These are phyloP conservation scores for Pythium volutum DNA, from an alignment of 352 stramenopile species.

Conservation along the genomic window DNA sequence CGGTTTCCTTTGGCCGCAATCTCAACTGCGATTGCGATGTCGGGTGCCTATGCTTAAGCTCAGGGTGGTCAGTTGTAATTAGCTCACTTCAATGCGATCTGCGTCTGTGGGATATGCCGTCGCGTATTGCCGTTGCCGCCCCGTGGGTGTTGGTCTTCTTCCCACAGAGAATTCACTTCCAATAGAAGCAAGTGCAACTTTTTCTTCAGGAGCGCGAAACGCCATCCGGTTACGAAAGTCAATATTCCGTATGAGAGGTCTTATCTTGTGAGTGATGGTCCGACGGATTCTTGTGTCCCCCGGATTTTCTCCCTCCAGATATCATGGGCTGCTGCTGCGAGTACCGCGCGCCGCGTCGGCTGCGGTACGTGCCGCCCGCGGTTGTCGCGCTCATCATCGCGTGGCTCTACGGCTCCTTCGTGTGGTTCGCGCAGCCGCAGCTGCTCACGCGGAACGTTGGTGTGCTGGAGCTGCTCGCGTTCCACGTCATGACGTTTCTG, in stretches of 20 bases:
- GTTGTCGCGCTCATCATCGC: slow-evolving; percentile 50
- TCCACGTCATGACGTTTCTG: slow-evolving; percentile 55
- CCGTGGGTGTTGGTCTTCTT: not conserved
- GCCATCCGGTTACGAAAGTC: slow-evolving; percentile 9
- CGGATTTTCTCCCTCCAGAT: not conserved
- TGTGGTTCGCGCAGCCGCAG: slow-evolving; percentile 46
- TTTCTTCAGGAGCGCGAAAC: slow-evolving; percentile 9
- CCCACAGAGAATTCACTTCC: not conserved
- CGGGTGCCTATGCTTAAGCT: no score
- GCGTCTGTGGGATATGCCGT: no score
- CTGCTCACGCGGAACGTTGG: slow-evolving; percentile 32
- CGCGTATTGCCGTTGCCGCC: not conserved
- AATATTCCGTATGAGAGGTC: slow-evolving; percentile 11
- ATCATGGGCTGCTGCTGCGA: slow-evolving; percentile 67
- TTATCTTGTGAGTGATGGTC: slow-evolving; percentile 22
- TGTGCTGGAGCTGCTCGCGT: slow-evolving; percentile 37
- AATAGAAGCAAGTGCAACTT: slow-evolving; percentile 28
- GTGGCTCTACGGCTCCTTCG: slow-evolving; percentile 67
- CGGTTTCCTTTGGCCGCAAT: not conserved
- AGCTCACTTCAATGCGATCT: not conserved
- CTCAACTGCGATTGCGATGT: not conserved
- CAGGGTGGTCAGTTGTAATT: no score
- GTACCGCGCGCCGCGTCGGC: slow-evolving; percentile 40
- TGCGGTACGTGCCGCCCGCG: slow-evolving; percentile 56
- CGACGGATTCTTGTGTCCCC: not conserved